A percentile compares a stretch with the other conserved stretches of the same genome.
phyloP scores from a whole-genome alignment of 805 yeast species.

The Candida tammaniensis region DNA sequence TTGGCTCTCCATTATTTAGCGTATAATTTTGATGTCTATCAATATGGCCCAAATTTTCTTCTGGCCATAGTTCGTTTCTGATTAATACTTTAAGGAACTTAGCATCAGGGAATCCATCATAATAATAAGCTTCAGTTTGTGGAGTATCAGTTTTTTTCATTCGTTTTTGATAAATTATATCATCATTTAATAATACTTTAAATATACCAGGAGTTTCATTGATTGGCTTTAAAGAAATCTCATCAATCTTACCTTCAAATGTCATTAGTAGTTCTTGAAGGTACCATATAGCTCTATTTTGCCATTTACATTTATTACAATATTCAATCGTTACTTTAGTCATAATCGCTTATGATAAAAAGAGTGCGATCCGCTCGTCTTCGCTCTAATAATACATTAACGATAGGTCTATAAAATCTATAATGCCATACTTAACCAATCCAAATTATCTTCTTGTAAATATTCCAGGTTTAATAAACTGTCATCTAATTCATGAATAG shows the following conservation, averaged over 20 bases:
- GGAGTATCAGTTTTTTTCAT: constrained; percentile 37
- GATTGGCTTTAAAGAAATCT: constrained; percentile 24
- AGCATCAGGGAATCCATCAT: constrained; percentile 85
- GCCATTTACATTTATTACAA: constrained; percentile 88
- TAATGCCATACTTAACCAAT: constrained; percentile 29
- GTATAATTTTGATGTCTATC: constrained; percentile 31
- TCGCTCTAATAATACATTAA: too few relatives aligned
- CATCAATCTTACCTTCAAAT: constrained; percentile 59
- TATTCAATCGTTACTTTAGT: constrained; percentile 54
- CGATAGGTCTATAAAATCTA: constrained; percentile 4
- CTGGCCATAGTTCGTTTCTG: constrained; percentile 57
- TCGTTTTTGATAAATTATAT: constrained; percentile 49
- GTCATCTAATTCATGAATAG: constrained; percentile 14
- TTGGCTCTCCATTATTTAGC: constrained; percentile 9
- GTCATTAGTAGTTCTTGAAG: constrained; percentile 83
- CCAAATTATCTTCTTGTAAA: constrained; percentile 20
- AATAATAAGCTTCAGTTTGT: constrained; percentile 27
- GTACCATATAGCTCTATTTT: constrained; percentile 84
- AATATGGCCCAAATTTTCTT: constrained; percentile 58
- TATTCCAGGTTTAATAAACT: constrained; percentile 13
- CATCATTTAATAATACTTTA: constrained; percentile 15
- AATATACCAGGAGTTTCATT: constrained; percentile 24
- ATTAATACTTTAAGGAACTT: constrained; percentile 70
- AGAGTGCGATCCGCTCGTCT: too few relatives aligned
- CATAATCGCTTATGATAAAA: background rate